These are phyloP conservation scores for Serendipita indica DNA, from an alignment of 768 basidiomycete genomes.

Conservation along the genomic window DNA sequence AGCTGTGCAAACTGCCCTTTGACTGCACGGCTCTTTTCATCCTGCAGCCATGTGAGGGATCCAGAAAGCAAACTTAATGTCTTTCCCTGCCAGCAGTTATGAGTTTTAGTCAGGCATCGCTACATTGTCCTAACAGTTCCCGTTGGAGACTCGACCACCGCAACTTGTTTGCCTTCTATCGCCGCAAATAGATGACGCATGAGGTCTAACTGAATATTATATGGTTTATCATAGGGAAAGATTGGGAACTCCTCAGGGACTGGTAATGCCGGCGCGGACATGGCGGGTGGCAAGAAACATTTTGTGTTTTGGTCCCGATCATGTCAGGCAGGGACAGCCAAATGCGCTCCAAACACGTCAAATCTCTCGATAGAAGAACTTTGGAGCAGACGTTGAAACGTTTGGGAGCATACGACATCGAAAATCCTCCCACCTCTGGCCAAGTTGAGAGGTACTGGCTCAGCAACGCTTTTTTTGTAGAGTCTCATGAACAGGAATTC, in stretches of 20 bases:
- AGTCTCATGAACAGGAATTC: too few species aligned
- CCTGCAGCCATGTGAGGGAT: constrained; percentile 57
- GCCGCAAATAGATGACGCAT: constrained; percentile 77
- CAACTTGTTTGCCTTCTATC: constrained; percentile 59
- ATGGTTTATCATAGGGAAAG: constrained; percentile 76
- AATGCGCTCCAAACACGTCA: neutral
- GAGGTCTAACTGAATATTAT: constrained; percentile 68
- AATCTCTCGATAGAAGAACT: neutral
- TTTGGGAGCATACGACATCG: too few species aligned
- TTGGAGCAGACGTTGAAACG: neutral
- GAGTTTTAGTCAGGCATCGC: neutral
- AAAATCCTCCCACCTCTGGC: too few species aligned
- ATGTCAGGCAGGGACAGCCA: neutral
- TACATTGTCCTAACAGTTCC: constrained; percentile 47
- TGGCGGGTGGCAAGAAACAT: neutral
- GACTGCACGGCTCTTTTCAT: constrained; percentile 51
- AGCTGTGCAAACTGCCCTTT: constrained; percentile 43
- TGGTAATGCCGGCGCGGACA: constrained; percentile 28
- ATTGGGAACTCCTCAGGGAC: constrained; percentile 56
- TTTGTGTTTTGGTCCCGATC: neutral
- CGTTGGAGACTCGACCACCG: constrained; percentile 80
- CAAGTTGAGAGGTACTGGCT: too few species aligned
- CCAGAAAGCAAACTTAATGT: constrained; percentile 69
- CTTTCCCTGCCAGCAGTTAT: constrained; percentile 46
- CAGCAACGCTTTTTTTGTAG: too few species aligned